Conservation (phyloP, 345 rosid genomes). For the Camelina sativa region DNA sequence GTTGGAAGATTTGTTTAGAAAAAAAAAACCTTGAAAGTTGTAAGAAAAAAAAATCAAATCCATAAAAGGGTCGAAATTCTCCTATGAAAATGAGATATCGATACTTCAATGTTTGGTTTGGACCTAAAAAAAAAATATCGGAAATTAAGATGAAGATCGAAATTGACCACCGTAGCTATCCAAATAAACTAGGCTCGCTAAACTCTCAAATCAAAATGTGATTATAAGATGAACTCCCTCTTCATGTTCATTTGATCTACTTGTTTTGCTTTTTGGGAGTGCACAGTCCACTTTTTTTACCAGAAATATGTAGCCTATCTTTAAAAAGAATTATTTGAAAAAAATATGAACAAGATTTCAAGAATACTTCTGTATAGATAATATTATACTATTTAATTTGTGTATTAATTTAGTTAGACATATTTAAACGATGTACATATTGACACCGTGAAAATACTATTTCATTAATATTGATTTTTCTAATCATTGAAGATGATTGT, state of each 20-base stretch:
- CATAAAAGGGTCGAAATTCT: not conserved
- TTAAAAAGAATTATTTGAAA: not conserved
- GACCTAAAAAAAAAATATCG: no score
- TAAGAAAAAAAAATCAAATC: not conserved
- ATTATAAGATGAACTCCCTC: not conserved
- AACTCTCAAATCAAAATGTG: not conserved
- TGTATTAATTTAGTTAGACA: not conserved
- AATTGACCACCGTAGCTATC: not conserved
- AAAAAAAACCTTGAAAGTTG: not conserved
- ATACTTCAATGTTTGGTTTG: not conserved
- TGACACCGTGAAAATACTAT: constrained; percentile 12
- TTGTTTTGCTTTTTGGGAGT: no score
- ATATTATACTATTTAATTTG: not conserved
- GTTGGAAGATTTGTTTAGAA: no score
- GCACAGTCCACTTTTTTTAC: not conserved
- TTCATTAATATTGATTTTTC: constrained; percentile 17
- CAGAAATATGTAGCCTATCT: not conserved
- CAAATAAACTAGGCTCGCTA: not conserved
- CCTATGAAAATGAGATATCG: not conserved
- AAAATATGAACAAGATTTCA: not conserved
- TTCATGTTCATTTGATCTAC: not conserved
- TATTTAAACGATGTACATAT: not conserved
- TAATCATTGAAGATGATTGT: constrained; percentile 36
- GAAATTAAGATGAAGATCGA: not conserved
- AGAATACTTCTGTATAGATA: not conserved